These are phyloP conservation scores for Pyracantha coccinea DNA, from an alignment of 331 rosid genomes.

Conservation along the genomic window DNA sequence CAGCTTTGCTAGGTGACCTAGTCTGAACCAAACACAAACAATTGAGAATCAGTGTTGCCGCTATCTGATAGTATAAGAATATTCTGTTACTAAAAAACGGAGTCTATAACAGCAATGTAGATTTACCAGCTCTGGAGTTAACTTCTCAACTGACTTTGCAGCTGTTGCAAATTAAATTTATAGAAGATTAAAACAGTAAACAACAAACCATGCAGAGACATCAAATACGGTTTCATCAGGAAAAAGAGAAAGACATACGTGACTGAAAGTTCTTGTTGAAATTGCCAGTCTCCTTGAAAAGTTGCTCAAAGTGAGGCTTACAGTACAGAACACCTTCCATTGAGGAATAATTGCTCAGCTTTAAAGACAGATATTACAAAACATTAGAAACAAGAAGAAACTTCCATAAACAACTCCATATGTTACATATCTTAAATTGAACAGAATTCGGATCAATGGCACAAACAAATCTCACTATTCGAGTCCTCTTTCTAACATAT, in stretches of 20 bases:
- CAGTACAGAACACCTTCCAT: conserved; percentile 98
- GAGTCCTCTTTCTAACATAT: not conserved
- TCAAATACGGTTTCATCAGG: conserved; percentile 7
- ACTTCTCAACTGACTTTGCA: conserved; percentile 73
- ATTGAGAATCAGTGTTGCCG: conserved; percentile 14
- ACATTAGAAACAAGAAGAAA: not conserved
- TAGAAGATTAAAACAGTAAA: conserved; percentile 21
- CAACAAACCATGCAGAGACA: conserved; percentile 14
- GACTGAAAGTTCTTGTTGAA: conserved; percentile 88
- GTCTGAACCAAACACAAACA: conserved; percentile 55
- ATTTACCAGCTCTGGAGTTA: conserved; percentile 80
- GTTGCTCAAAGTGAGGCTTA: conserved; percentile 98
- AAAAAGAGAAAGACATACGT: conserved; percentile 42
- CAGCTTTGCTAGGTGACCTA: conserved; percentile 92
- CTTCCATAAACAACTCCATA: conserved; percentile 11
- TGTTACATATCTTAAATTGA: conserved; percentile 1
- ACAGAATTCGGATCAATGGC: conserved; percentile 1
- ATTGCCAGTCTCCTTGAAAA: conserved; percentile 82
- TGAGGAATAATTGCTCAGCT: conserved; percentile 94
- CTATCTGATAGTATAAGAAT: not conserved
- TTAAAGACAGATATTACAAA: conserved; percentile 26
- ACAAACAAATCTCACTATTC: not conserved
- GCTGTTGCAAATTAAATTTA: conserved; percentile 60
- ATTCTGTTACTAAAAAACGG: not conserved
- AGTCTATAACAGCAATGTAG: not conserved